Percentiles rank a stretch among this genome's conserved stretches.
These are phyloP conservation scores for Blastocrithidia nonstop DNA, from an alignment of 208 protist species.

Conservation along the genomic window DNA sequence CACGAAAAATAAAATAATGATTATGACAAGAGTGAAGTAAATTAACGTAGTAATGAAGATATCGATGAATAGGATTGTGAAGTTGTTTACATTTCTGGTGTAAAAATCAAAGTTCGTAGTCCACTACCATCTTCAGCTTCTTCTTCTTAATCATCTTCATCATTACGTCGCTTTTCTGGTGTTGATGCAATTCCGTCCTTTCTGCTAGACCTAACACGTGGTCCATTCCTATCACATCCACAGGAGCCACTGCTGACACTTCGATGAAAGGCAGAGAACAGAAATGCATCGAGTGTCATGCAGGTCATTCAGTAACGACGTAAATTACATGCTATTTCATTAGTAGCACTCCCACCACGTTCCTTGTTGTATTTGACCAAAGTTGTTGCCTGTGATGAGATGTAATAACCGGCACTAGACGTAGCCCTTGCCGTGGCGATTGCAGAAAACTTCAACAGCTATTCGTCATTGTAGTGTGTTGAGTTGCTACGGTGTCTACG, in stretches of 20 bases:
- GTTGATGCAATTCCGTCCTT: conserved; percentile 56
- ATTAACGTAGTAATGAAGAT: too few species aligned
- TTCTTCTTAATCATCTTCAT: too few species aligned
- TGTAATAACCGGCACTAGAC: conserved; percentile 52
- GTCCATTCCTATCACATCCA: conserved; percentile 46
- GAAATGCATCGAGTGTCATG: conserved; percentile 31
- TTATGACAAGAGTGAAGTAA: too few species aligned
- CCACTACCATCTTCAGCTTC: too few species aligned
- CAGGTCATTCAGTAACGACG: conserved; percentile 34
- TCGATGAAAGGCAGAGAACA: conserved; percentile 63
- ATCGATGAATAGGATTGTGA: too few species aligned
- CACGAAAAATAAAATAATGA: too few species aligned
- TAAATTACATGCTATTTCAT: conserved; percentile 13
- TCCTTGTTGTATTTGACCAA: conserved; percentile 49
- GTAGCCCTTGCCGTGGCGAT: conserved; percentile 61
- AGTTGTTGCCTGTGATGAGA: conserved; percentile 39
- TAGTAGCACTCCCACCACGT: conserved; percentile 40
- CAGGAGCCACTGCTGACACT: conserved; percentile 24
- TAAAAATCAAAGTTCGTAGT: too few species aligned
- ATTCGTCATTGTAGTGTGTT: conserved; percentile 39
- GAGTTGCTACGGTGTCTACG: conserved; percentile 71
- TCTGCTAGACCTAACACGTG: conserved; percentile 48
- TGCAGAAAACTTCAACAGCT: conserved; percentile 54
- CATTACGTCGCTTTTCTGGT: too few species aligned
- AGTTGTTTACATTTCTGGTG: too few species aligned